phyloP scores from a whole-genome alignment of 1,284 basidiomycete species.

The Neolentinus lepideus region DNA sequence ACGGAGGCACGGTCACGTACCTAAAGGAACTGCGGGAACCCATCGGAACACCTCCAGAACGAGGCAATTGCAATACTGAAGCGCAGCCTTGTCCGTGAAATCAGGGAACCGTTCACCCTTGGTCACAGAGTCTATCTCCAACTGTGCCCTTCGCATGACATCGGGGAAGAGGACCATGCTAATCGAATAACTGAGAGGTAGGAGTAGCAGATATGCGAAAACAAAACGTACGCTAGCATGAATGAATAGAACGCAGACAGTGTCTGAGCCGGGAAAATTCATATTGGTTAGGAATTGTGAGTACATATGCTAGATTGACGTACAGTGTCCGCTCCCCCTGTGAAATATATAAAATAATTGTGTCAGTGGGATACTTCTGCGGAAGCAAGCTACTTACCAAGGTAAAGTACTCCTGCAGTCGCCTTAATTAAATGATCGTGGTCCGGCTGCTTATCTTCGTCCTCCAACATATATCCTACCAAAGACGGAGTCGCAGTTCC shows the following conservation, averaged over 20 bases:
- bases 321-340: conserved; percentile 5
- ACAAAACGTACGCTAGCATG: conserved; percentile 13
- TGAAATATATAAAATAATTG: too few relatives aligned
- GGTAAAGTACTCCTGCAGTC: neutral
- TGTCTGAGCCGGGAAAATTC: neutral
- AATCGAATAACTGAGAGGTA: neutral
- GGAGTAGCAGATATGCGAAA: neutral
- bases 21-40: conserved; percentile 38
- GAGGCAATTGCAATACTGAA: conserved; percentile 43
- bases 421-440: neutral
- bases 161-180: conserved; percentile 25
- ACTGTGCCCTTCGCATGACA: conserved; percentile 26
- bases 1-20: too few relatives aligned
- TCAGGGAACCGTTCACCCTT: conserved; percentile 26
- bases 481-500: neutral
- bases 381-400: neutral
- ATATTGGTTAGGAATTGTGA: neutral
- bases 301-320: neutral
- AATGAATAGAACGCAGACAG: conserved; percentile 10
- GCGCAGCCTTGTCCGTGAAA: conserved; percentile 27
- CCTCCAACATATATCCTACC: neutral
- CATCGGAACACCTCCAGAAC: conserved; percentile 47
- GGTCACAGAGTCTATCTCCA: conserved; percentile 28
- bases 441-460: neutral
- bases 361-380: too few relatives aligned